Evolutionary conservation across 2,329 filamentous ascomycete genomes (phyloP).

Genomic region (Dryadomyces quercus-mongolicae): DNA sequence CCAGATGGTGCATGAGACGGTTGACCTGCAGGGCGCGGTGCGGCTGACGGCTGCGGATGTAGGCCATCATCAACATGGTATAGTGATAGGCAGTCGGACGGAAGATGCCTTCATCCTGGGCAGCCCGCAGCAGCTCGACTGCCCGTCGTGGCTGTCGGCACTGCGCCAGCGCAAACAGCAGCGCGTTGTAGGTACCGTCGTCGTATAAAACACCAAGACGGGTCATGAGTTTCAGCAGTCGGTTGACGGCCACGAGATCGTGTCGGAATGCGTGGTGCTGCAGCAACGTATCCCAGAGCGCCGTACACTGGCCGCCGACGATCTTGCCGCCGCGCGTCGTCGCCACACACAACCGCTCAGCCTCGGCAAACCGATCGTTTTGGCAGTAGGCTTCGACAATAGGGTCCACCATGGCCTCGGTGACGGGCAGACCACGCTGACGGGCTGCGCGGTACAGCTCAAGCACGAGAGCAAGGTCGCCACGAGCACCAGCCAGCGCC

Average conservation of each 20-base stretch:
- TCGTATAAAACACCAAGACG: slow-evolving; percentile 33
- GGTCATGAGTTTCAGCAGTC: slow-evolving; percentile 36
- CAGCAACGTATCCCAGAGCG: slow-evolving; percentile 71
- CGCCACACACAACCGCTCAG: slow-evolving; percentile 46
- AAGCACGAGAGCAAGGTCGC: slow-evolving; percentile 59
- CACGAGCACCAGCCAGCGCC: slow-evolving; percentile 55
- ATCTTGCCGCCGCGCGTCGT: slow-evolving; percentile 34
- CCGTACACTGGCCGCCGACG: slow-evolving; percentile 28
- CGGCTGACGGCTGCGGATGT: slow-evolving; percentile 32
- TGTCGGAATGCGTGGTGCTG: slow-evolving; percentile 54
- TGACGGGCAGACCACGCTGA: slow-evolving; percentile 34
- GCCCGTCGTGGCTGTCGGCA: slow-evolving; percentile 38
- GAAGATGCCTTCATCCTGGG: slow-evolving; percentile 31
- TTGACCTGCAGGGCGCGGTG: slow-evolving; percentile 28
- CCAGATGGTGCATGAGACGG: slow-evolving; percentile 28
- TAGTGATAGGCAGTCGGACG: slow-evolving; percentile 36
- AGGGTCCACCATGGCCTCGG: slow-evolving; percentile 46
- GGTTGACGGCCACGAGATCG: slow-evolving; percentile 35
- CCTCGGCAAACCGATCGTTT: slow-evolving; percentile 39
- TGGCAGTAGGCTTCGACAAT: slow-evolving; percentile 58
- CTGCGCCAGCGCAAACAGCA: slow-evolving; percentile 35
- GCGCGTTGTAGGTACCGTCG: slow-evolving; percentile 33
- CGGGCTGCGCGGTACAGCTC: slow-evolving; percentile 53
- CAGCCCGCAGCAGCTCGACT: slow-evolving; percentile 32
- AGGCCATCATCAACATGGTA: slow-evolving; percentile 38